phyloP scores from a whole-genome alignment of 768 basidiomycete species.

The Phaffia australis region DNA sequence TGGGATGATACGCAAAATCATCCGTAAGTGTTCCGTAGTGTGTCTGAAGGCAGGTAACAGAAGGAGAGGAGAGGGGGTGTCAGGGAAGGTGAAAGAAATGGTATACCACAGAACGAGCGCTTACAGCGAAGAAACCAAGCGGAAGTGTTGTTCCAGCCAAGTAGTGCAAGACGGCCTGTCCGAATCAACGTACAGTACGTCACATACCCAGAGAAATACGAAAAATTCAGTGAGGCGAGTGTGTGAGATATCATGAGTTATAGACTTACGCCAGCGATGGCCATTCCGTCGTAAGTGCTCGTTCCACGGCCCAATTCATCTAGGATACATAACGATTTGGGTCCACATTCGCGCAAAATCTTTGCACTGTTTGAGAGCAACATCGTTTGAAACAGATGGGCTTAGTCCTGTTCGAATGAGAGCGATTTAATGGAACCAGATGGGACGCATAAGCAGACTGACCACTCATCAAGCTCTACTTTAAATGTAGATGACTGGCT shows the following conservation, averaged over 20 bases:
- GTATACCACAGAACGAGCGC: not conserved
- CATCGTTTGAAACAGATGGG: not conserved
- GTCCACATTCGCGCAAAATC: constrained; percentile 85
- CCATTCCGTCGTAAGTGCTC: constrained; percentile 97
- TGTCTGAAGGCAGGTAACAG: constrained; percentile 41
- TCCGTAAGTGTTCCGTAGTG: constrained; percentile 94
- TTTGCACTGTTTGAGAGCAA: constrained; percentile 41
- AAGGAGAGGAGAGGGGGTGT: not conserved
- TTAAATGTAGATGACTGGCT: constrained; percentile 92
- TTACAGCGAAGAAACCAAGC: constrained; percentile 75
- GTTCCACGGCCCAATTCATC: constrained; percentile 95
- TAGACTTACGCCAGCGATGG: constrained; percentile 69
- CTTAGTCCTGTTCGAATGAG: no score
- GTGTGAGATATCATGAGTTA: constrained; percentile 3
- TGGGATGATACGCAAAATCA: constrained; percentile 83
- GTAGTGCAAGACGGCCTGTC: constrained; percentile 79
- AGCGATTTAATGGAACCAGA: constrained; percentile 3
- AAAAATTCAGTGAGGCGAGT: not conserved
- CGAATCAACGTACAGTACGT: not conserved
- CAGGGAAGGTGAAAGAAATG: not conserved
- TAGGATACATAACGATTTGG: constrained; percentile 82
- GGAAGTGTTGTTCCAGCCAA: constrained; percentile 86
- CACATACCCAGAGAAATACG: not conserved
- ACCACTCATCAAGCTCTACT: constrained; percentile 97
- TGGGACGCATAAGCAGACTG: constrained; percentile 19